These are phyloP conservation scores for Podaxis sp. DNA, from an alignment of 768 basidiomycete species.

Conservation along the genomic window DNA sequence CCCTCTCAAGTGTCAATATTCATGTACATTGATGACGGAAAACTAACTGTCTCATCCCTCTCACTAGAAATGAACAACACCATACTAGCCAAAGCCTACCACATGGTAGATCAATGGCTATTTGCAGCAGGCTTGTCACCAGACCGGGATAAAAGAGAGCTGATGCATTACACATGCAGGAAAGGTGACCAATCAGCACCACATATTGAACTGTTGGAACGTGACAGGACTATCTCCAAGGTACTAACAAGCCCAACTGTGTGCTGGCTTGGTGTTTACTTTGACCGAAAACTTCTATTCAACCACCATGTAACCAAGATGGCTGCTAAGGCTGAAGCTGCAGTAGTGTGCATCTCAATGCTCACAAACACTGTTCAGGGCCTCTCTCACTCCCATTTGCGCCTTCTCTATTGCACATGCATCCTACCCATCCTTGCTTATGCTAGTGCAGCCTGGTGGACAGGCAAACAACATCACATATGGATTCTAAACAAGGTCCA, in stretches of 20 bases:
- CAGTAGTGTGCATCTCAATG: conserved; percentile 28
- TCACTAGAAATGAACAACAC: conserved; percentile 24
- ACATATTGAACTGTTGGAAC: conserved; percentile 15
- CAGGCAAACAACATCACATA: conserved; percentile 23
- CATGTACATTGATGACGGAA: conserved; percentile 35
- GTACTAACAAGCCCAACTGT: conserved; percentile 14
- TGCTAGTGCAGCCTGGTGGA: conserved; percentile 34
- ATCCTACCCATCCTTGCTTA: conserved; percentile 34
- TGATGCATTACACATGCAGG: conserved; percentile 27
- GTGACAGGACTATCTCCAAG: conserved; percentile 3
- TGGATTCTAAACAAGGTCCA: conserved; percentile 28
- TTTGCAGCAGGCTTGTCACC: conserved; percentile 19
- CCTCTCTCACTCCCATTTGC: conserved; percentile 29
- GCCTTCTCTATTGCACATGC: conserved; percentile 29
- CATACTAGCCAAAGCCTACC: conserved; percentile 22
- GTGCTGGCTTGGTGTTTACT: conserved; percentile 34
- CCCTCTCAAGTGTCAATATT: conserved; percentile 19
- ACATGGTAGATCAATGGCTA: conserved; percentile 20
- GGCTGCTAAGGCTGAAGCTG: conserved; percentile 24
- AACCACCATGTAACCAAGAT: conserved; percentile 28
- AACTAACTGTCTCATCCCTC: conserved; percentile 24
- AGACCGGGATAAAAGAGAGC: conserved; percentile 26
- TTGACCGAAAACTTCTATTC: conserved; percentile 34
- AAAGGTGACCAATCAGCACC: neutral
- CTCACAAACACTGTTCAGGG: conserved; percentile 35